Evolutionary conservation across 2,329 filamentous ascomycete genomes (phyloP).

Genomic region (Colletotrichum spaethianum): DNA sequence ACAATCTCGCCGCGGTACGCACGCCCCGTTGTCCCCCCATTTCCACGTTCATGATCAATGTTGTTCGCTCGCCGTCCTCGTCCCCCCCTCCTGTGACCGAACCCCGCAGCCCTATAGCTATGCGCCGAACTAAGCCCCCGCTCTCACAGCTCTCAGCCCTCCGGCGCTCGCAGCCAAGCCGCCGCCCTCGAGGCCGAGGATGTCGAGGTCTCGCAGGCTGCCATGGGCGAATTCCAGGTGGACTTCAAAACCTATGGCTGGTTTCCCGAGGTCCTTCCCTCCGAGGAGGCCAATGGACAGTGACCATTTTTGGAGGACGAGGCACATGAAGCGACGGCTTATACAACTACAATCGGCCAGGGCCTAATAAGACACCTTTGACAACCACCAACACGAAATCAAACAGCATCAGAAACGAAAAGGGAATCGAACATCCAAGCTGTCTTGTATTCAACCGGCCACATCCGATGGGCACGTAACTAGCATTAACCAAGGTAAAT

Average conservation of each 20-base stretch:
- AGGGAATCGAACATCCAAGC: neutral
- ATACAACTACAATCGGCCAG: neutral
- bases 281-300: conserved; percentile 51
- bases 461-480: conserved; percentile 14
- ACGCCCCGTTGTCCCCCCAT: neutral
- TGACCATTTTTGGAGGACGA: too few species aligned
- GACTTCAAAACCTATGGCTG: conserved; percentile 68
- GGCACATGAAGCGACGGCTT: neutral
- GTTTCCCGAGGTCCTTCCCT: conserved; percentile 68
- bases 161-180: conserved; percentile 65
- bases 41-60: too few species aligned
- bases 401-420: neutral
- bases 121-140: neutral
- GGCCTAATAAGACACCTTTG: neutral
- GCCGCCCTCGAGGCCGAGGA: conserved; percentile 65
- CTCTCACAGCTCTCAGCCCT: conserved; percentile 61
- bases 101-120: neutral
- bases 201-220: conserved; percentile 63
- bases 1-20: conserved; percentile 84
- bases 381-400: neutral
- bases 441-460: conserved; percentile 31
- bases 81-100: neutral
- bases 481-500: conserved; percentile 38
- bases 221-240: conserved; percentile 66
- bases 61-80: neutral